A percentile compares a stretch with the other conserved stretches of the same genome.
These are phyloP conservation scores for Colletotrichum navitas DNA, from an alignment of 2,329 filamentous ascomycete genomes.

Conservation along the genomic window DNA sequence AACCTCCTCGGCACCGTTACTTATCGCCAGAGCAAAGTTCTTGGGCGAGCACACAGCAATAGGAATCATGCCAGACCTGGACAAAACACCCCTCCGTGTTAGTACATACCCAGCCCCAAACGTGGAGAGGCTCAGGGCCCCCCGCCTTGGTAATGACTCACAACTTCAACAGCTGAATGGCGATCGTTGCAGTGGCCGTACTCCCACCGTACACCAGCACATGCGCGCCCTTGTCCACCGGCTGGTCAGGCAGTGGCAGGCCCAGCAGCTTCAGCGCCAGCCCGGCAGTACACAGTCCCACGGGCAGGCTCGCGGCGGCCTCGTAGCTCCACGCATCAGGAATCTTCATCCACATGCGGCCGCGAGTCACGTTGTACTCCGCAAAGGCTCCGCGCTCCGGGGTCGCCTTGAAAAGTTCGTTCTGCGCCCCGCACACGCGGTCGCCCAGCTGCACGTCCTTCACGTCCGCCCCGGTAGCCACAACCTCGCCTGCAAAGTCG, in stretches of 20 bases:
- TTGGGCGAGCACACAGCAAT: constrained; percentile 52
- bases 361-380: constrained; percentile 54
- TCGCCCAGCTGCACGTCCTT: too few species aligned
- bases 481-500: constrained; percentile 47
- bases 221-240: constrained; percentile 36
- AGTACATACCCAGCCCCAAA: too few species aligned
- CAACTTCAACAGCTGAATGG: constrained; percentile 51
- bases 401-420: constrained; percentile 12
- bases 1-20: constrained; percentile 50
- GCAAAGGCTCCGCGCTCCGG: constrained; percentile 57
- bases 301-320: constrained; percentile 59
- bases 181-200: constrained; percentile 48
- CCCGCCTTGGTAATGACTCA: too few species aligned
- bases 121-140: too few species aligned
- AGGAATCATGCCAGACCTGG: constrained; percentile 45
- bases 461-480: constrained; percentile 42
- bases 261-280: constrained; percentile 59
- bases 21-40: constrained; percentile 49
- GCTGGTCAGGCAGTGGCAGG: constrained; percentile 58
- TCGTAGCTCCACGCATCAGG: constrained; percentile 59
- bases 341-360: constrained; percentile 56
- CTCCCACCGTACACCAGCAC: constrained; percentile 49
- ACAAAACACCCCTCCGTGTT: too few species aligned
- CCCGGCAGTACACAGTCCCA: constrained; percentile 57
- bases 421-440: too few species aligned